Evolutionary conservation across 768 basidiomycete genomes (phyloP).

Genomic region (Baorangia bicolor): DNA sequence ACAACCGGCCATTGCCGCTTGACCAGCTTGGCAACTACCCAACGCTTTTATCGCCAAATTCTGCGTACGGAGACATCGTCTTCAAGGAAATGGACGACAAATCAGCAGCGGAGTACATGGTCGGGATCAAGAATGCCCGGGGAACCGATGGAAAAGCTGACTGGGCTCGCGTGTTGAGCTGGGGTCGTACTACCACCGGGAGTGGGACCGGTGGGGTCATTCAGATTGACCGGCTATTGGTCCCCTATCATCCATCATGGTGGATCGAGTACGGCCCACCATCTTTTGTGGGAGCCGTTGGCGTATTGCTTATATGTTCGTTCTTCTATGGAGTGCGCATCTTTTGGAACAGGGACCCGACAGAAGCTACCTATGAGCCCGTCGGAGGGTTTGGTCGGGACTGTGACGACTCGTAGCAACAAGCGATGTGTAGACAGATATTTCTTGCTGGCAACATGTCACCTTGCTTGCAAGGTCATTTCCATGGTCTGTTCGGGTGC

Average conservation of each 20-base stretch:
- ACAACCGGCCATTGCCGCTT: conserved; percentile 71
- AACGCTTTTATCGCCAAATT: conserved; percentile 68
- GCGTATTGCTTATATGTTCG: conserved; percentile 56
- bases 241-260: conserved; percentile 87
- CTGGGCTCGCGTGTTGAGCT: conserved; percentile 64
- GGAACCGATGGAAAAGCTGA: conserved; percentile 62
- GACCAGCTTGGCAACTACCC: conserved; percentile 70
- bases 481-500: too few relatives aligned
- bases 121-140: conserved; percentile 72
- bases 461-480: too few relatives aligned
- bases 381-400: conserved; percentile 73
- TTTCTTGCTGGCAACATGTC: conserved; percentile 17
- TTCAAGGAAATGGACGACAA: conserved; percentile 58
- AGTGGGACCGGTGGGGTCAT: conserved; percentile 84
- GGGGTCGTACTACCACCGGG: conserved; percentile 76
- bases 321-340: conserved; percentile 74
- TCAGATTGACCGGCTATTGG: conserved; percentile 77
- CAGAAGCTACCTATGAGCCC: conserved; percentile 89
- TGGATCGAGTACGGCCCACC: conserved; percentile 77
- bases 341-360: conserved; percentile 72
- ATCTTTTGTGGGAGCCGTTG: conserved; percentile 55
- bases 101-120: conserved; percentile 47
- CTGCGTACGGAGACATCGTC: conserved; percentile 79
- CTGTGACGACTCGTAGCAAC: conserved; percentile 37
- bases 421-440: conserved; percentile 16